phyloP scores from a whole-genome alignment of 2,329 filamentous ascomycete genomes.

The Ophiostoma fasciatum region DNA sequence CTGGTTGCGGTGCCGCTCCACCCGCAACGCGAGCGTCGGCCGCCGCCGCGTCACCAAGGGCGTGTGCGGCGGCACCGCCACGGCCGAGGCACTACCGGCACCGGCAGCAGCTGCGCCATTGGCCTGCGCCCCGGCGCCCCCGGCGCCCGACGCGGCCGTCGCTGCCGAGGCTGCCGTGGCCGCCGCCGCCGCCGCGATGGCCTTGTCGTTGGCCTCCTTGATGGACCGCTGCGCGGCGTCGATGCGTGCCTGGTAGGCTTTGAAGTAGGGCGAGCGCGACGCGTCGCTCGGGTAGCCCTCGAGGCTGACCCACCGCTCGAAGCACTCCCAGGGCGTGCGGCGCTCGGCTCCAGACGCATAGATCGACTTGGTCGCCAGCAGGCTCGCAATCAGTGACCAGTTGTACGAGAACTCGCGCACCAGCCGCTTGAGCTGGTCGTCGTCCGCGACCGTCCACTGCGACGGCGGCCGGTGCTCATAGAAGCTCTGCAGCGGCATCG shows the following conservation, averaged over 20 bases:
- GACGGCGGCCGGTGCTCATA: slow-evolving; percentile 79
- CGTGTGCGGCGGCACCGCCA: slow-evolving; percentile 20
- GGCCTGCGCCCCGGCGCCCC: slow-evolving; percentile 18
- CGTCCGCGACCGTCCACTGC: slow-evolving; percentile 81
- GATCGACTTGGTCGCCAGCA: slow-evolving; percentile 57
- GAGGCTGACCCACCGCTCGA: slow-evolving; percentile 87
- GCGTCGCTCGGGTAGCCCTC: slow-evolving; percentile 87
- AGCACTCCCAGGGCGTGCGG: slow-evolving; percentile 95
- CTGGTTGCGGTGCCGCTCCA: slow-evolving; percentile 74
- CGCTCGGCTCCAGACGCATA: slow-evolving; percentile 80
- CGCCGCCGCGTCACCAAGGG: slow-evolving; percentile 45
- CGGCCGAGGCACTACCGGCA: background rate
- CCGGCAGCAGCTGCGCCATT: slow-evolving; percentile 13
- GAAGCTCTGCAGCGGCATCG: slow-evolving; percentile 81
- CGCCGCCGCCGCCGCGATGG: slow-evolving; percentile 19
- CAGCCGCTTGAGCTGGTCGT: slow-evolving; percentile 71
- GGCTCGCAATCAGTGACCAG: slow-evolving; percentile 84
- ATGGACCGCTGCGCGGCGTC: slow-evolving; percentile 43
- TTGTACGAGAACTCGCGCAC: slow-evolving; percentile 95
- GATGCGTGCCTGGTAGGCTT: slow-evolving; percentile 47
- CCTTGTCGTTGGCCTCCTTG: slow-evolving; percentile 36
- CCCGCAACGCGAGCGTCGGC: slow-evolving; percentile 64
- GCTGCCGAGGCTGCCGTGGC: slow-evolving; percentile 19
- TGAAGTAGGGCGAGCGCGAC: slow-evolving; percentile 92
- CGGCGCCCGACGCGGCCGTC: slow-evolving; percentile 16